Evolutionary conservation across 2,329 filamentous ascomycete species (phyloP), one percentile per base, ranked within the genome.

Genomic region (Aureobasidium sp.): DNA sequence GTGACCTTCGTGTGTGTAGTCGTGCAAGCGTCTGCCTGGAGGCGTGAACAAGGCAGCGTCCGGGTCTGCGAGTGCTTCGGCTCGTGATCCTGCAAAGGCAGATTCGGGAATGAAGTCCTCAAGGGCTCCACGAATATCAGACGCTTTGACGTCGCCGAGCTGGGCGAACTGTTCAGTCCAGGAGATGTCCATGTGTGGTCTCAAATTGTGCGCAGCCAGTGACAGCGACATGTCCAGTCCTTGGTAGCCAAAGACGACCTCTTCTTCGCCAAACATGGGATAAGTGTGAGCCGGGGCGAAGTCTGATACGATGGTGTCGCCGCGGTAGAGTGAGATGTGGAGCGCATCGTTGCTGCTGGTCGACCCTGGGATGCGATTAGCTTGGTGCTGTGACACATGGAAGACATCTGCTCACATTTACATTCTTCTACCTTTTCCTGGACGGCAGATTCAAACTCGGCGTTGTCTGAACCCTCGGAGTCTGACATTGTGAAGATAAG

Each of bases 231-330:
- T 87, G 66, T 85, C 85, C 61, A 96, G 82, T 60, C 86, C 85
- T 72, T 91, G 87, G 79, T 97, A 96, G 41, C 93, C 93, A 69
- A 96, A 92, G 66, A 97, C 93, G 34, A 82, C 84, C 75, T 99
- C 91, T 9, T 94, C 87, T n/a, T 97, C 88, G 70, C 91, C 91
- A 68, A 97, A 97, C 66, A 99, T 88, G 1, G 90, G 80, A 74
- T 97, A 96, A 20, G 93, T 97, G 73, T 92, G 95, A 70, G 84
- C 84, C 0, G 94, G 95, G 64, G 90, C 82, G 74, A 99, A 97
- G 87, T 77, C 36, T 81, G 83, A 68, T 83, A 84, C 82, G 71
- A 66, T 42, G 20, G 78, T 73, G 6, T 78, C 75, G 12, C 82
- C 79, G 44, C 78, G 77, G 20, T 84, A 76, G 39, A 89, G 79